phyloP scores from a whole-genome alignment of 352 stramenopile species.

The Globisporangium iwayamae region DNA sequence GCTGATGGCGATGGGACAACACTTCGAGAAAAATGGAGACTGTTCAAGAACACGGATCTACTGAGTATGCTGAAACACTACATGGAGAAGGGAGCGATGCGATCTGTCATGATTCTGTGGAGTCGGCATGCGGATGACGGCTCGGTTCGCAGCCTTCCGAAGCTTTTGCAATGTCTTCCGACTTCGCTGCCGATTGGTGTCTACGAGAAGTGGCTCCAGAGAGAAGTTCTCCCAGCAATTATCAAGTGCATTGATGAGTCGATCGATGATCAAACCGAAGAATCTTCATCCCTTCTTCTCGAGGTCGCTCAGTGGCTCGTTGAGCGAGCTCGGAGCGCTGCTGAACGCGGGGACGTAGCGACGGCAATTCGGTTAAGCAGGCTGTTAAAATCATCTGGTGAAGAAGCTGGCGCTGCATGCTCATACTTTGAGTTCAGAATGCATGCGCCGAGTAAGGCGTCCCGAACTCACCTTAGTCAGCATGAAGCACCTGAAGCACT shows the following conservation, averaged over 20 bases:
- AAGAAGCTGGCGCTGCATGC: neutral
- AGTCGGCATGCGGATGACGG: slow-evolving; percentile 40
- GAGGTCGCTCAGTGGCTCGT: slow-evolving; percentile 33
- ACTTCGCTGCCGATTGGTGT: slow-evolving; percentile 33
- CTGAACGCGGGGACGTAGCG: slow-evolving; percentile 24
- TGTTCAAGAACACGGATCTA: slow-evolving; percentile 33
- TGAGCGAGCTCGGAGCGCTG: slow-evolving; percentile 24
- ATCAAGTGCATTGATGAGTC: slow-evolving; percentile 23
- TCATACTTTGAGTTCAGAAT: slow-evolving; percentile 28
- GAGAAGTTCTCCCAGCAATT: slow-evolving; percentile 48
- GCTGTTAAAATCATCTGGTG: slow-evolving; percentile 19
- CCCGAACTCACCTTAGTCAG: neutral
- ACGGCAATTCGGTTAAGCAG: slow-evolving; percentile 30
- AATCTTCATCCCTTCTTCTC: slow-evolving; percentile 14
- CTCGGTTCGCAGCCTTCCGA: slow-evolving; percentile 28
- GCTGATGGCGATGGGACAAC: neutral
- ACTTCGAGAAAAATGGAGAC: slow-evolving; percentile 25
- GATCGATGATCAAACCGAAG: neutral
- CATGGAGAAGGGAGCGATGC: slow-evolving; percentile 47
- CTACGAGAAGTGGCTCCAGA: slow-evolving; percentile 52
- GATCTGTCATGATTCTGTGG: slow-evolving; percentile 49
- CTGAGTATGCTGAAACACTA: slow-evolving; percentile 41
- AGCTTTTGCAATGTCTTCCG: slow-evolving; percentile 35
- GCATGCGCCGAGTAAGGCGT: neutral
- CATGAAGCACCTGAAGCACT: slow-evolving; percentile 20